Conservation (phyloP, 306 rosid species). For the Urtica urens region DNA sequence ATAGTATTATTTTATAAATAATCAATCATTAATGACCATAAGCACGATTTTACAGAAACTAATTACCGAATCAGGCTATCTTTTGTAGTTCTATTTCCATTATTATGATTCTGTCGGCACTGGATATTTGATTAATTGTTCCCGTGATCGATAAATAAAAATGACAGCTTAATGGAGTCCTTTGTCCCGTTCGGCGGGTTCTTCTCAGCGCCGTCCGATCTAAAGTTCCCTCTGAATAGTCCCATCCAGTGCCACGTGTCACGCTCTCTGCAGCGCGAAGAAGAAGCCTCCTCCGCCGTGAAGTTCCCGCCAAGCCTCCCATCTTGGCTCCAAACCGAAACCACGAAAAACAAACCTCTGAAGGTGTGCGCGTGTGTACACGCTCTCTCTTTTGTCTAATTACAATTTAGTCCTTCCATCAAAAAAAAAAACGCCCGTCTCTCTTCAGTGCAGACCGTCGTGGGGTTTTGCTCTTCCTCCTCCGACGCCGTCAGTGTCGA, state of each 20-base stretch:
- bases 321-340: slow-evolving; percentile 58
- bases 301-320: slow-evolving; percentile 48
- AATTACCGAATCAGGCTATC: no score
- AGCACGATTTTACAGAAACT: no score
- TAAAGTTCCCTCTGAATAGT: slow-evolving; percentile 34
- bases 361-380: slow-evolving; percentile 72
- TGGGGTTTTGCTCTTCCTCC: slow-evolving; percentile 38
- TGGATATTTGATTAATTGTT: no score
- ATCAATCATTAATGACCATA: no score
- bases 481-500: slow-evolving; percentile 23
- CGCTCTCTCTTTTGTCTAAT: slow-evolving; percentile 16
- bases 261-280: slow-evolving; percentile 31
- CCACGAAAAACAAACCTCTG: slow-evolving; percentile 27
- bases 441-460: slow-evolving; percentile 91
- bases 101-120: no score
- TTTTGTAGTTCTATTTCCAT: no score
- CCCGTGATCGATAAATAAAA: slow-evolving; percentile 14
- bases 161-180: slow-evolving; percentile 84
- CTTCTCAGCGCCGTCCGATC: slow-evolving; percentile 75
- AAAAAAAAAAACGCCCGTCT: no score
- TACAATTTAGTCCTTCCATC: background rate
- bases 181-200: slow-evolving; percentile 95
- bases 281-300: slow-evolving; percentile 49
- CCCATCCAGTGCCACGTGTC: slow-evolving; percentile 38
- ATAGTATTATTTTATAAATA: no score